Evolutionary conservation across 2,329 filamentous ascomycete genomes (phyloP), one percentile per base, ranked within the genome.

Genomic region (Talaromyces pinophilus): DNA sequence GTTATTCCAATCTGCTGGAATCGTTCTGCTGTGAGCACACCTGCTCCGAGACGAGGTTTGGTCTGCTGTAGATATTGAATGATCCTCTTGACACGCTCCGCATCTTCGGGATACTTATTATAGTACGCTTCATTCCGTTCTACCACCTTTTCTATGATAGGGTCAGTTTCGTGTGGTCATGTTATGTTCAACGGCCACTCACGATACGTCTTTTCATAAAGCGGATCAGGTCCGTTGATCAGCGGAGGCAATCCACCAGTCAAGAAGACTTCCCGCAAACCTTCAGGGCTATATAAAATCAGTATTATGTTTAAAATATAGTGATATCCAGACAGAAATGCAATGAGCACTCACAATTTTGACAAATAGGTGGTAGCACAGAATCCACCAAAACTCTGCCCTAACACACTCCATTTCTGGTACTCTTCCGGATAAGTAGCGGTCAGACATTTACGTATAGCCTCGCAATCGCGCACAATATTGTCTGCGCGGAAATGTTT

Each of bases 351-450:
- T 75, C 71, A 84, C 82, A 83, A 89, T 75, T 91, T 88, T 2
- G 91, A 95, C 17, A 98, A 85, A 77, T 97, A 98, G 7, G 90
- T 94, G 40, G 92, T 83, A 59, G 84, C 85, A 74, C 93, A 92
- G 78, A 97, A 97, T 0, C 94, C 94, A 46, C 94, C 94, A 77
- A 96, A 98, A 17, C 90, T 93, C 80, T 97, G 94, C 8, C 94
- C 94, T 69, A 96, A 90, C 35, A 95, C 85, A 66, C 88, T 90
- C 94, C 93, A 97, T 75, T 89, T 88, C 76, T 88, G 86, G 75
- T 90, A 88, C 59, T 90, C 86, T 25, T 85, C 82, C 0, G 90
- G 88, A 72, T 88, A 91, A 62, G 88, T 87, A 5, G 83, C 81
- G 0, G 91, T 95, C 63, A 98, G 82, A 46, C 85, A 89, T 72